Evolutionary conservation across 202 grass and related monocot species (phyloP).

Genomic region (Panicum hallii): DNA sequence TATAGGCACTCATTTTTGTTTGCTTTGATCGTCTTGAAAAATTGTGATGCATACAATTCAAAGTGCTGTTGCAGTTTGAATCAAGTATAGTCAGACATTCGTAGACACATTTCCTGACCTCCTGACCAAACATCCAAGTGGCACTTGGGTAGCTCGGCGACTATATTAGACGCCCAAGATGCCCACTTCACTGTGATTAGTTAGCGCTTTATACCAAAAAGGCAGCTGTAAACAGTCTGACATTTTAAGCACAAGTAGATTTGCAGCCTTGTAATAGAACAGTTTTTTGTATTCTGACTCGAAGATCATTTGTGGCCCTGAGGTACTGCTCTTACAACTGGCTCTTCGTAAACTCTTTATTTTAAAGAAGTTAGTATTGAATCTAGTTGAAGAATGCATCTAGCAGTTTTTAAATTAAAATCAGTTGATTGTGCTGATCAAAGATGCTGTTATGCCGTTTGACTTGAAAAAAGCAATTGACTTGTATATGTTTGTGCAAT

Average conservation of each 20-base stretch:
- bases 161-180: conserved; percentile 10
- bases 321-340: conserved; percentile 32
- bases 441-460: conserved; percentile 39
- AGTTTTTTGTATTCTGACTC: background rate
- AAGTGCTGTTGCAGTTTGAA: conserved; percentile 19
- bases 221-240: conserved; percentile 13
- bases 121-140: conserved; percentile 11
- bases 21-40: conserved; percentile 9
- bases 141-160: conserved; percentile 16
- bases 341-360: conserved; percentile 14
- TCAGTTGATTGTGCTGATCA: conserved; percentile 38
- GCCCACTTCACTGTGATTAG: background rate
- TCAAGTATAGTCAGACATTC: background rate
- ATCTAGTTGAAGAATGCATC: conserved; percentile 44
- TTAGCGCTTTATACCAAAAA: background rate
- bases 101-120: conserved; percentile 6
- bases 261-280: conserved; percentile 20
- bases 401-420: conserved; percentile 23
- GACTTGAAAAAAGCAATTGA: conserved; percentile 37
- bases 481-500: conserved; percentile 26
- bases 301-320: conserved; percentile 10
- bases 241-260: conserved; percentile 32
- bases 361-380: conserved; percentile 9
- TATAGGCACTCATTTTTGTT: conserved; percentile 3
- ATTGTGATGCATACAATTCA: conserved; percentile 3